Evolutionary conservation across 1,139 yeast species (phyloP), one percentile per base, ranked within the genome.

Genomic region (Williopsis jadinii): DNA sequence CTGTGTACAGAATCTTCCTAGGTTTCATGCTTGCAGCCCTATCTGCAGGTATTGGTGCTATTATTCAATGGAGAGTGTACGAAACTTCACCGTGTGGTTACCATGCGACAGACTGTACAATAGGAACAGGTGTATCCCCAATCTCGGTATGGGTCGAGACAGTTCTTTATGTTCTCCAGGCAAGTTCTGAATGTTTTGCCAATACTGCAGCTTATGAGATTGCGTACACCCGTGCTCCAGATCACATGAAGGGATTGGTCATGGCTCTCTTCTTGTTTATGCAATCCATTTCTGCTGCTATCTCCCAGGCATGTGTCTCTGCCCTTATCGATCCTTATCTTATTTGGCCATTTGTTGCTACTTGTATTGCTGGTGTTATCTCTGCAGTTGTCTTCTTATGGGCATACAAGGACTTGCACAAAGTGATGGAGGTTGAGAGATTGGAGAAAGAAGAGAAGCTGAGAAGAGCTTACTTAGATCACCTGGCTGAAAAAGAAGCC

Each of bases 11-110:
- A 61, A 87, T 88, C 52, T 70, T 74, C 57, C 68, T 70, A 50
- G 96, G 97, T 11, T 87, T 87, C 67, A 62, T 81, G 62, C 69
- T 84, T 44, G 88, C 82, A 41, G 63, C 88, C 8, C 55, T 72
- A 34, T 74, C 95, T 33, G 83, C 84, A 80, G 74, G 79, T 30
- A 79, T 83, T 58, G 94, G 95, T 42, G 92, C 95, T 12, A 80
- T 84, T 35, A 71, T 85, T 50, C 96, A 88, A 66, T 77, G 79
- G 58, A 69, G 68, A 57, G 80, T 88, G 49, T 87, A 87, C 66
- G 59, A 64, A 38, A 69, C 84, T 8, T 87, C 87, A 19, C 92
- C 94, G 45, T 86, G 95, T 72, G 86, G 79, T 53, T 42, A 59
- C 55, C 32, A 49, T 36, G 60, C 61, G 33, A 67, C 77, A 10